Evolutionary conservation across 768 basidiomycete species (phyloP).

Genomic region (Phlebiopsis flavidoalba): DNA sequence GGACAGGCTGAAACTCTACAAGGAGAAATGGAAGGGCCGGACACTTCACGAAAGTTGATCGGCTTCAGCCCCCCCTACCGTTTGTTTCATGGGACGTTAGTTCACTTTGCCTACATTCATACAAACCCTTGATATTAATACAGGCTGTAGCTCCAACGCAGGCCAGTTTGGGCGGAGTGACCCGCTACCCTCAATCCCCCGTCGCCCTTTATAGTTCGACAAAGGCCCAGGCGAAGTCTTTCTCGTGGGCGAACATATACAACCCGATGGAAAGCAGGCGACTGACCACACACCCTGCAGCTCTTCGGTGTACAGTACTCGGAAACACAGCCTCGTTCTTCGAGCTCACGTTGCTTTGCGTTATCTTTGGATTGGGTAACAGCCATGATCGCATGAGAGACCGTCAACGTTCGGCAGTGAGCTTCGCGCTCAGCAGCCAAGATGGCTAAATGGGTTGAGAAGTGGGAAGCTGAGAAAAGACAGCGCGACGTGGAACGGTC

Average conservation of each 20-base stretch:
- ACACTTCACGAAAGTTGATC: constrained; percentile 62
- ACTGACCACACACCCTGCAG: constrained; percentile 58
- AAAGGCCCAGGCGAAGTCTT: constrained; percentile 58
- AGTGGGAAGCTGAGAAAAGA: constrained; percentile 83
- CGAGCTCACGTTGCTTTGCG: constrained; percentile 92
- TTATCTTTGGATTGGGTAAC: constrained; percentile 81
- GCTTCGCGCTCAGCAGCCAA: constrained; percentile 69
- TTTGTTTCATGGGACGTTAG: constrained; percentile 96
- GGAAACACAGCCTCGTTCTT: constrained; percentile 95
- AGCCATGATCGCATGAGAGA: constrained; percentile 93
- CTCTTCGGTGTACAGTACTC: constrained; percentile 89
- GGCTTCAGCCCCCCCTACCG: constrained; percentile 93
- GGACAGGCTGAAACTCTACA: constrained; percentile 71
- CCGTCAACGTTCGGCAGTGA: constrained; percentile 82
- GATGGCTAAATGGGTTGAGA: constrained; percentile 86
- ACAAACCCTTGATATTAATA: not conserved
- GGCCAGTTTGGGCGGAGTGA: constrained; percentile 60
- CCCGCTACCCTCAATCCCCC: constrained; percentile 56
- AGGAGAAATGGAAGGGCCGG: constrained; percentile 71
- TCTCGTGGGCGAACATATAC: constrained; percentile 66
- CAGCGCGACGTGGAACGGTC: constrained; percentile 33
- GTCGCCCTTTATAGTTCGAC: too few species aligned
- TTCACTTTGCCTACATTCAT: constrained; percentile 26
- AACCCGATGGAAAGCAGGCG: constrained; percentile 66
- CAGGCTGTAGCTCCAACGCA: constrained; percentile 51